A percentile compares a stretch with the other conserved stretches of the same genome.
Conservation (phyloP, 2,329 filamentous ascomycete species). For the Anisogramma anomala region DNA sequence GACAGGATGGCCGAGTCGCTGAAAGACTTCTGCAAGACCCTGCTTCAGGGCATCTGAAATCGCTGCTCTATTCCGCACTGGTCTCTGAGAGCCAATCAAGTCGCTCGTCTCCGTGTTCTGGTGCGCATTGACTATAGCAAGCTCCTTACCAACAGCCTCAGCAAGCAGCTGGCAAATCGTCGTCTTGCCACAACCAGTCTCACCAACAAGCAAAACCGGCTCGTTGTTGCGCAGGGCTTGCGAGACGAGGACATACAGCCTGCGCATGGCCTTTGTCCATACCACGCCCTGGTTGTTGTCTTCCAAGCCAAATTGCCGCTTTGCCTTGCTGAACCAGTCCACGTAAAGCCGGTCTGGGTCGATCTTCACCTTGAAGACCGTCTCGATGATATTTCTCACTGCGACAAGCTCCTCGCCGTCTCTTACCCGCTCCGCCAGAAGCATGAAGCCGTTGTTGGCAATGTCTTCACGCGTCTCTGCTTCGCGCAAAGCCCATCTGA, state of each 20-base stretch:
- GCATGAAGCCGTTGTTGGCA: conserved; percentile 88
- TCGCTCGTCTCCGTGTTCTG: conserved; percentile 98
- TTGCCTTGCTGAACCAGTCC: conserved; percentile 41
- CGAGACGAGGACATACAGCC: conserved; percentile 80
- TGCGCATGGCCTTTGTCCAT: conserved; percentile 91
- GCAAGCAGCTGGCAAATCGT: conserved; percentile 90
- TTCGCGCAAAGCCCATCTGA: conserved; percentile 81
- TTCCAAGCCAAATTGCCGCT: conserved; percentile 35
- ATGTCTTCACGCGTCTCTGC: conserved; percentile 82
- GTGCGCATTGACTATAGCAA: conserved; percentile 92
- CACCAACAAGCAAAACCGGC: conserved; percentile 85
- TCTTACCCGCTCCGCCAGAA: conserved; percentile 88
- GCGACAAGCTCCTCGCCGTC: conserved; percentile 74
- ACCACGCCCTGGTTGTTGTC: conserved; percentile 57
- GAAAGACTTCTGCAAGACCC: conserved; percentile 44
- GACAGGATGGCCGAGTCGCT: conserved; percentile 24
- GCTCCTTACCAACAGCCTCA: conserved; percentile 60
- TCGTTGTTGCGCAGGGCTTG: conserved; percentile 82
- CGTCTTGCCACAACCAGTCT: conserved; percentile 96
- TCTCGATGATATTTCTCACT: conserved; percentile 81
- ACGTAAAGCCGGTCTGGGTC: conserved; percentile 65
- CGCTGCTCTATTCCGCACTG: conserved; percentile 71
- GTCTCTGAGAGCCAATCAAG: conserved; percentile 87
- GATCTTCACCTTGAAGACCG: conserved; percentile 76
- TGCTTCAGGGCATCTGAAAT: conserved; percentile 54